Base-by-base conservation (phyloP, 2,329 filamentous ascomycete species). In the Cladosporium austrohemisphaericum region DNA sequence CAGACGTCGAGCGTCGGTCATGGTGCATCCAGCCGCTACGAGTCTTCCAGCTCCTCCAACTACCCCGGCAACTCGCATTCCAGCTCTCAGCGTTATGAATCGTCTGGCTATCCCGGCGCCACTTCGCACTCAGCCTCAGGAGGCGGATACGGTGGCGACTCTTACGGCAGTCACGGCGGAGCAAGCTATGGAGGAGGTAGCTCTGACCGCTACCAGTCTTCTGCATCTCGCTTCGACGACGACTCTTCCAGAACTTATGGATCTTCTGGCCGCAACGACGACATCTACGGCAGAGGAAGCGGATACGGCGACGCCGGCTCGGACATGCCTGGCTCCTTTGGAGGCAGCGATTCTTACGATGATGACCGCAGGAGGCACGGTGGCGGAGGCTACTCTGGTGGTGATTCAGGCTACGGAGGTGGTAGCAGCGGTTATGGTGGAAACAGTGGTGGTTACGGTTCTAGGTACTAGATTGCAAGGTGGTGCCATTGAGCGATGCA, bases 311-410 rank as follows among this genome's bases (percentile, higher is more conserved):
- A 54, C 16, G 48, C 48, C 20, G 53, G 52, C 40, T 32, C 44
- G 32, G 29, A 50, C 33, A 55, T 57, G 53, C 51, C 51, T 22
- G 54, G 55, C 5, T 52, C 51, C n/a, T 56, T 55, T 45, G 53
- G 56, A 16, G 57, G 50, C 4, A 55, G 52, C 18, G 53, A 52
- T 9, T 37, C 23, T 11, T 47, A 38, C 9, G 44, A 31, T 8
- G 14, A 25, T 14, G 33, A 32, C 7, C 44, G 44, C 16, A 47
- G 44, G 33, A 47, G 44, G 13, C 14, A 47, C 8, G 40, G 31
- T 32, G 52, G 49, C 3, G 37, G 45, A 22, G 52, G 46, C 13
- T 51, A 53, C 11, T 38, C 41, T 3, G 35, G 51, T 19, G 37
- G 43, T 10, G 32, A 50, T 35, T 23, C 48, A 23, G 19, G 52